Percentiles rank a stretch among this genome's conserved stretches.
phyloP scores from a whole-genome alignment of 768 basidiomycete genomes.

The Butyriboletus loyo region DNA sequence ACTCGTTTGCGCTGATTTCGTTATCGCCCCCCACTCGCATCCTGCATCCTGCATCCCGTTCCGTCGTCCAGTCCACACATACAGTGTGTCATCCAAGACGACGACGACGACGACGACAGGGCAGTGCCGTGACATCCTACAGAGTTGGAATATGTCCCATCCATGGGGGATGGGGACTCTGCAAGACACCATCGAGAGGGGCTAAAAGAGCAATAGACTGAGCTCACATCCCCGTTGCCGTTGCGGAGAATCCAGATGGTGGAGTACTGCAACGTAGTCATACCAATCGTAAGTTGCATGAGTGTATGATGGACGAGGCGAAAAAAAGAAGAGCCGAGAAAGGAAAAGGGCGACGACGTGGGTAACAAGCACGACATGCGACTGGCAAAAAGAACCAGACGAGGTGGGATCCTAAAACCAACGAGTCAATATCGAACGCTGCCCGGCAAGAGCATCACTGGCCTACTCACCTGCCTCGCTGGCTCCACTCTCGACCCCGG shows the following conservation, averaged over 20 bases:
- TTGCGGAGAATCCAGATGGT: neutral
- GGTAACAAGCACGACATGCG: too few relatives aligned
- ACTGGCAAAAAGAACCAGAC: too few relatives aligned
- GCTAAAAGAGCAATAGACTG: neutral
- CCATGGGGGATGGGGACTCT: conserved; percentile 4
- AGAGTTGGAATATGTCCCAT: conserved; percentile 7
- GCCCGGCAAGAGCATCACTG: too few relatives aligned
- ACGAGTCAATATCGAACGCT: too few relatives aligned
- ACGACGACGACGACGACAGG: neutral
- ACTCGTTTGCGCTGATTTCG: conserved; percentile 46
- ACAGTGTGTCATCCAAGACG: conserved; percentile 20
- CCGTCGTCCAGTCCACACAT: conserved; percentile 6
- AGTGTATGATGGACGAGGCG: too few relatives aligned
- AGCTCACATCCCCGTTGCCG: neutral
- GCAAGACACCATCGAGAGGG: conserved; percentile 7
- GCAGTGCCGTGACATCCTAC: neutral
- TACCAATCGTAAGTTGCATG: too few relatives aligned
- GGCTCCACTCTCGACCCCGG: too few relatives aligned
- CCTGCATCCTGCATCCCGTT: neutral
- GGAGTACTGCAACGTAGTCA: too few relatives aligned
- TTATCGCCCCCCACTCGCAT: conserved; percentile 25
- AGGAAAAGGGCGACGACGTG: too few relatives aligned
- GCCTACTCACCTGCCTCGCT: too few relatives aligned
- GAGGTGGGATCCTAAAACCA: too few relatives aligned
- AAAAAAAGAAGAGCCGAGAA: too few relatives aligned